A percentile compares a stretch with the other conserved stretches of the same genome.
Evolutionary conservation across 73 alveolate species (phyloP).

Genomic region (Symbiodinium pilosum): DNA sequence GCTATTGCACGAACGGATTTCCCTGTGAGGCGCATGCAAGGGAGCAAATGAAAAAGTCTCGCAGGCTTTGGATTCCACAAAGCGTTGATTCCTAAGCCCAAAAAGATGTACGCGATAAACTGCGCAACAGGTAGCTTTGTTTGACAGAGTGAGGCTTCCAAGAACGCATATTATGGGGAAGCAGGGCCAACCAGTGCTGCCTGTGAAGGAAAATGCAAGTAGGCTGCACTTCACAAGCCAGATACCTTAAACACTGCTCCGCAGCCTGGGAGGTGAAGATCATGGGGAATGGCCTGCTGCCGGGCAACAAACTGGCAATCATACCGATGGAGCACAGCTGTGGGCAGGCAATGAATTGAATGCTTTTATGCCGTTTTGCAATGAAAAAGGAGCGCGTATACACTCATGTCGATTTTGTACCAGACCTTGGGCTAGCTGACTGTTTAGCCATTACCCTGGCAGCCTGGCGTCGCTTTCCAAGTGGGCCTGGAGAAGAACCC

Average conservation of each 20-base stretch:
- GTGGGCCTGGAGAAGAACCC: conserved; percentile 48
- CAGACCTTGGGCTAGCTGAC: background rate
- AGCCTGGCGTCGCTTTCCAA: conserved; percentile 59
- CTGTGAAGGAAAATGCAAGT: too few species aligned
- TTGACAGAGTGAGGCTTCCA: too few species aligned
- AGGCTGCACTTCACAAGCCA: too few species aligned
- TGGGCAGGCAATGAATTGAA: conserved; percentile 33
- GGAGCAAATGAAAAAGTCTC: background rate
- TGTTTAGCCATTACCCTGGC: background rate
- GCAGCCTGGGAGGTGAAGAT: conserved; percentile 66
- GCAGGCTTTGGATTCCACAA: background rate
- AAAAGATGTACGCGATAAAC: too few species aligned
- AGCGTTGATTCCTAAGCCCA: background rate
- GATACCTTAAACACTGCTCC: background rate
- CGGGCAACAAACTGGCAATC: conserved; percentile 53
- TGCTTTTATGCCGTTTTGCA: too few species aligned
- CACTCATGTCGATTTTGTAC: too few species aligned
- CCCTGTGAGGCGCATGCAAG: conserved; percentile 34
- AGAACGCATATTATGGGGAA: too few species aligned
- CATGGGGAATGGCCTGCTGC: conserved; percentile 76
- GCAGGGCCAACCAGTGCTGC: too few species aligned
- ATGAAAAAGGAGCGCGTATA: too few species aligned
- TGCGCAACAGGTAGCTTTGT: too few species aligned
- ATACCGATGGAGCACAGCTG: conserved; percentile 14
- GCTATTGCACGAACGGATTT: conserved; percentile 66